These are phyloP conservation scores for Cenchrus fungigraminus DNA, from an alignment of 176 grass and related monocot genomes.

Conservation along the genomic window DNA sequence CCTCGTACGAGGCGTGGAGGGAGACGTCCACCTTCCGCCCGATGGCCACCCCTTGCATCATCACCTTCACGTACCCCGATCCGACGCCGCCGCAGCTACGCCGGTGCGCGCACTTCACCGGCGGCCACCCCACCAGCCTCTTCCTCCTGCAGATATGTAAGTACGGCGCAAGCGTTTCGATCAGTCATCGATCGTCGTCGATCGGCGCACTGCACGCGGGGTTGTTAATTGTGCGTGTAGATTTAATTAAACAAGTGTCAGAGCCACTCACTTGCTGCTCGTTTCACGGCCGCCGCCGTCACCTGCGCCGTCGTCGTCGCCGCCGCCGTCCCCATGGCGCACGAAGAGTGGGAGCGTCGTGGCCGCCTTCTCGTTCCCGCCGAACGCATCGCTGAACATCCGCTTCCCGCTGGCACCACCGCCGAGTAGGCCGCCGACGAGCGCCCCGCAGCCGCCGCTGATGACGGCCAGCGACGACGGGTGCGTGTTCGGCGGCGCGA, in stretches of 20 bases:
- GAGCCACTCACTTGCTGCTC: constrained; percentile 33
- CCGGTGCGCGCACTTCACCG: constrained; percentile 54
- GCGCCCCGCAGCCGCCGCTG: background rate
- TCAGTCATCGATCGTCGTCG: background rate
- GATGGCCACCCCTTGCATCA: constrained; percentile 79
- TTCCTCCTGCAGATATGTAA: constrained; percentile 19
- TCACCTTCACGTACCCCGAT: constrained; percentile 71
- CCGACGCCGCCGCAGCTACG: background rate
- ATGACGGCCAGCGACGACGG: background rate
- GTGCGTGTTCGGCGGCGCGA: constrained; percentile 45
- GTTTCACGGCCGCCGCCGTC: background rate
- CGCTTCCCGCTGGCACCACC: constrained; percentile 44
- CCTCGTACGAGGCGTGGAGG: constrained; percentile 59
- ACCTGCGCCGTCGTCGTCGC: background rate
- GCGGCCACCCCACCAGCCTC: constrained; percentile 79
- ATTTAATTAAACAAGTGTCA: no score
- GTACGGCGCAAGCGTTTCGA: background rate
- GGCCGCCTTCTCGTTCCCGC: background rate
- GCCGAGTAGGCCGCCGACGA: background rate
- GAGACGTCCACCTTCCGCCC: constrained; percentile 82
- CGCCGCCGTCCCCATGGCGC: background rate
- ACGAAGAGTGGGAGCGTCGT: constrained; percentile 49
- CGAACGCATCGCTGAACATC: constrained; percentile 23
- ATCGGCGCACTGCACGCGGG: no score
- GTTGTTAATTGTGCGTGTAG: no score